Evolutionary conservation across 2,329 filamentous ascomycete genomes (phyloP).

Genomic region (Alternaria arbusti): DNA sequence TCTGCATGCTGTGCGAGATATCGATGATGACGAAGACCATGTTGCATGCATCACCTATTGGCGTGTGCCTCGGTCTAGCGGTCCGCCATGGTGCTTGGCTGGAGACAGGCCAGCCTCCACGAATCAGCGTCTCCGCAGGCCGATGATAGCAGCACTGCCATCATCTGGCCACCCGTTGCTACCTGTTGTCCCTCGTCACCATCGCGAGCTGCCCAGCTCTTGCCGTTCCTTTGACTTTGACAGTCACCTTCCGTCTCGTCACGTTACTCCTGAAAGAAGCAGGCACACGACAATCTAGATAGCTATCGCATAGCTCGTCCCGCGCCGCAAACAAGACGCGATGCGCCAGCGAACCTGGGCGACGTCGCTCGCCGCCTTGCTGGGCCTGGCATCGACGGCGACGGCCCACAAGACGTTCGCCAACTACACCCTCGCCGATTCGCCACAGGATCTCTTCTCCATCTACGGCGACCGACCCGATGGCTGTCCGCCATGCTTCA

Average conservation of each 20-base stretch:
- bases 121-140: slow-evolving; percentile 23
- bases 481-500: slow-evolving; percentile 90
- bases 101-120: slow-evolving; percentile 26
- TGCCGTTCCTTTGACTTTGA: slow-evolving; percentile 18
- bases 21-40: slow-evolving; percentile 10
- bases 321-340: slow-evolving; percentile 31
- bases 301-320: slow-evolving; percentile 25
- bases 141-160: slow-evolving; percentile 29
- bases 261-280: neutral
- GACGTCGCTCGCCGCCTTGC: slow-evolving; percentile 35
- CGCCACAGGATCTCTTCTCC: slow-evolving; percentile 61
- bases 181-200: neutral
- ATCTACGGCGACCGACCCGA: slow-evolving; percentile 75
- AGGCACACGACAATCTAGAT: neutral
- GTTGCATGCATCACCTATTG: neutral
- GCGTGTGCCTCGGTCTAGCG: slow-evolving; percentile 23
- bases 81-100: slow-evolving; percentile 21
- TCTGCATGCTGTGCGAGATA: neutral
- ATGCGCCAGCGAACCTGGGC: slow-evolving; percentile 47
- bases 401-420: slow-evolving; percentile 40
- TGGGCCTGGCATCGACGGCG: slow-evolving; percentile 29
- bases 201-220: slow-evolving; percentile 21
- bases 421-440: slow-evolving; percentile 61
- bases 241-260: neutral
- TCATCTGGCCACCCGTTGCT: slow-evolving; percentile 20